Base-by-base conservation (phyloP, 208 protist genomes). In the Trypanosoma mega region DNA sequence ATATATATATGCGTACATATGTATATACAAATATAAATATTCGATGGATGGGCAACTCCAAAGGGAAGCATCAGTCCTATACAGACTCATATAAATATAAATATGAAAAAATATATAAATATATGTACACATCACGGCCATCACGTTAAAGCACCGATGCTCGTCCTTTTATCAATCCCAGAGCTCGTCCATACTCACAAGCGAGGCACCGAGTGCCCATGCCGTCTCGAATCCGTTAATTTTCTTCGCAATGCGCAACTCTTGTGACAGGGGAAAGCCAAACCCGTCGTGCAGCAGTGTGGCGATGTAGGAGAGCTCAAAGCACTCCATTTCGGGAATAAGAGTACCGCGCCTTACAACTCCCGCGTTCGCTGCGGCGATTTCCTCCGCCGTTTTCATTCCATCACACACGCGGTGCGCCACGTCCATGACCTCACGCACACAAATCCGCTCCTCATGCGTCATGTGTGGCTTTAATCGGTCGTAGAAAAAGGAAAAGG, bases 161-260 rank as follows among this genome's bases (percentile, higher is more conserved):
- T n/a, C n/a, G n/a, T n/a, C n/a, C 24, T 50, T 6, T 23, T 29
- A 14, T 6, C 7, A 64, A 34, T n/a, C 14, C 21, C 9, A 49
- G 9, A 49, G 1, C 3, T 41, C 27, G 20, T 68, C 46, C 30
- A 82, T 31, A 8, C 50, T 68, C n/a, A 54, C 52, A 34, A 96
- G 68, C 23, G 79, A 84, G 11, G 86, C 83, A 31, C 90, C 90
- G 9, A 96, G 68, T 11, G 82, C 67, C 90, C 90, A 96, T 12
- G 84, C 66, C 9, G 78, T 76, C 57, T 96, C 90, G 66, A 81
- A 78, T 24, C 77, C 84, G 26, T 79, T 70, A 29, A 96, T 92
- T 60, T 89, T 90, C 72, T 96, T 93, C 7, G 60, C 80, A 36
- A 93, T 76, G 29, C 74, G 66, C 44, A 96, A 48, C 34, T 68